Conservation (phyloP, 257 asterid genomes). For the Ballota nigra region DNA sequence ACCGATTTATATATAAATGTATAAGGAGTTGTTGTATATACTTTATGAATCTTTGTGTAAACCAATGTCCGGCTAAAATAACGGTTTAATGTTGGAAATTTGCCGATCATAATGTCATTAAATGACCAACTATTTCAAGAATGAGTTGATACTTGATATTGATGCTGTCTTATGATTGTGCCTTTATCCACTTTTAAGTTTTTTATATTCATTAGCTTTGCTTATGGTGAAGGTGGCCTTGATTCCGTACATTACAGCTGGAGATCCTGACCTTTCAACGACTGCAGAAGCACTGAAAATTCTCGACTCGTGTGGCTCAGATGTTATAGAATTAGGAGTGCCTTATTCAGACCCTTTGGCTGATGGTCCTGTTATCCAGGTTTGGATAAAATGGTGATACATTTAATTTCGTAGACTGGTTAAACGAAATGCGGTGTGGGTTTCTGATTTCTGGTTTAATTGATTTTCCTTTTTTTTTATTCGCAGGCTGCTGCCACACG, state of each 20-base stretch:
- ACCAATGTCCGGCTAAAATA: background rate
- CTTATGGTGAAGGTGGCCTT: constrained; percentile 68
- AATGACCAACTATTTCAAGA: background rate
- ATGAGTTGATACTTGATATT: background rate
- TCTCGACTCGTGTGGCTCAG: constrained; percentile 72
- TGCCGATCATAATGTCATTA: background rate
- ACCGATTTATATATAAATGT: background rate
- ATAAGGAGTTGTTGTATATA: too few relatives aligned
- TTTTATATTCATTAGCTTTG: constrained; percentile 6
- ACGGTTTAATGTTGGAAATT: background rate
- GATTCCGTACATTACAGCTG: constrained; percentile 79
- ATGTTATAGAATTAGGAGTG: constrained; percentile 75
- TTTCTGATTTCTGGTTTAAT: background rate
- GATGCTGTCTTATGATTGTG: background rate
- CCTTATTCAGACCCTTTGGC: constrained; percentile 92
- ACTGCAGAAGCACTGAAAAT: constrained; percentile 77
- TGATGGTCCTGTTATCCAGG: constrained; percentile 93
- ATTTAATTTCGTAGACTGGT: background rate
- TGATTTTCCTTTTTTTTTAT: background rate
- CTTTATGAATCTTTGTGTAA: background rate
- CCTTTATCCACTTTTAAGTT: background rate
- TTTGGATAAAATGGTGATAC: constrained; percentile 10
- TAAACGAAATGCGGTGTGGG: background rate
- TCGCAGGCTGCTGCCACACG: constrained; percentile 77
- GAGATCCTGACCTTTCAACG: constrained; percentile 79